Conservation (phyloP, 2,329 filamentous ascomycete species). For the Phialophora expanda region DNA sequence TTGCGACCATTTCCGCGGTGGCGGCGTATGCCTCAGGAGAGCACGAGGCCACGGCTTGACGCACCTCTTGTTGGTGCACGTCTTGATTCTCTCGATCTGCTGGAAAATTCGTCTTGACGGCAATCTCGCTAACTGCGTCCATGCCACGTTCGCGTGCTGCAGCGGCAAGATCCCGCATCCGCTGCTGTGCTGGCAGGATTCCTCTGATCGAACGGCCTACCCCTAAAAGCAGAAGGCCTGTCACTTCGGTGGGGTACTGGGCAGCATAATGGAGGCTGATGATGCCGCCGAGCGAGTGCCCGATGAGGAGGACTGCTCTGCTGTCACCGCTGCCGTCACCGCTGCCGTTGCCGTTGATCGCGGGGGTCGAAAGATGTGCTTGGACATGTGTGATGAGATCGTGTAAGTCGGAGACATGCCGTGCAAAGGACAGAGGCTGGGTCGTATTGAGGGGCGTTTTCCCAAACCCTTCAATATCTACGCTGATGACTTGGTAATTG, state of each 20-base stretch:
- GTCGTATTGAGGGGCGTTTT: conserved; percentile 34
- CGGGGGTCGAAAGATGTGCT: conserved; percentile 21
- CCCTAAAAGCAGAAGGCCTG: conserved; percentile 44
- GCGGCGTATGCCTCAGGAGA: conserved; percentile 44
- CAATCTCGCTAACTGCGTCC: conserved; percentile 40
- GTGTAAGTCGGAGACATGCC: conserved; percentile 42
- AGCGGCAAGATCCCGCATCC: conserved; percentile 43
- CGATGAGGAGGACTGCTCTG: conserved; percentile 40
- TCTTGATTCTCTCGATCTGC: conserved; percentile 37
- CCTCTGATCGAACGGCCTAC: conserved; percentile 43
- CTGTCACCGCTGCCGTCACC: not conserved
- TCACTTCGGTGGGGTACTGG: conserved; percentile 37
- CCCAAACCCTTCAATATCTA: conserved; percentile 44
- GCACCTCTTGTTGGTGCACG: conserved; percentile 37
- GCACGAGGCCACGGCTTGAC: conserved; percentile 43
- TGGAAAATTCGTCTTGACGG: conserved; percentile 43
- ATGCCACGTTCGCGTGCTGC: conserved; percentile 42
- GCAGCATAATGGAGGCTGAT: conserved; percentile 48
- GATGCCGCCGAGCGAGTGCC: conserved; percentile 47
- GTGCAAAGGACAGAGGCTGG: conserved; percentile 35
- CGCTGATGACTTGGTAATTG: conserved; percentile 34
- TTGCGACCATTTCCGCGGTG: conserved; percentile 44
- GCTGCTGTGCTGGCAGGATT: conserved; percentile 43
- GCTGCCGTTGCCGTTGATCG: conserved; percentile 8
- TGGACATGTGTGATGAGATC: conserved; percentile 38